phyloP scores from a whole-genome alignment of 2,329 filamentous ascomycete genomes.

The Xylariomycetidae sp. region DNA sequence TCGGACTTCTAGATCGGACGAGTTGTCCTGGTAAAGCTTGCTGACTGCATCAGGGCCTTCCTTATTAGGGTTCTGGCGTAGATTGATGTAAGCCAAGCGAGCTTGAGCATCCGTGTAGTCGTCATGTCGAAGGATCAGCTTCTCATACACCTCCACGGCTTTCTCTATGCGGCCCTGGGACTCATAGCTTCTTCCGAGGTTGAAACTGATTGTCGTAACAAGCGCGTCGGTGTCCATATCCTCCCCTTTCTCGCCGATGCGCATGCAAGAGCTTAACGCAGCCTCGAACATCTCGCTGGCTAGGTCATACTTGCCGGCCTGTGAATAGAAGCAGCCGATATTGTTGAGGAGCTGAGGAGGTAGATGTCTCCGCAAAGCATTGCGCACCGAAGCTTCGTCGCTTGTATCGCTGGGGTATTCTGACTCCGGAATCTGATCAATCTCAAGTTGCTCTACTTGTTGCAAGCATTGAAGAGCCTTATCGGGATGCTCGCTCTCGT shows the following conservation, averaged over 20 bases:
- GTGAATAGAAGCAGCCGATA: conserved; percentile 92
- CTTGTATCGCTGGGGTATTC: conserved; percentile 58
- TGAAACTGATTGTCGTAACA: conserved; percentile 95
- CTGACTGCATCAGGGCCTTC: conserved; percentile 83
- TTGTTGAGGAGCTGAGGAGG: conserved; percentile 94
- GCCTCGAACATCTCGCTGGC: conserved; percentile 88
- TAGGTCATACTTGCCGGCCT: conserved; percentile 73
- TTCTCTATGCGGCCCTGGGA: conserved; percentile 74
- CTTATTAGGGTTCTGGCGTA: conserved; percentile 74
- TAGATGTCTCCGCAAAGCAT: conserved; percentile 67
- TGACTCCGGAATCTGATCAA: conserved; percentile 70
- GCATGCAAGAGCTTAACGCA: conserved; percentile 83
- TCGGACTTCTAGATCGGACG: conserved; percentile 83
- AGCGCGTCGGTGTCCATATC: conserved; percentile 83
- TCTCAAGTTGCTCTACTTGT: conserved; percentile 86
- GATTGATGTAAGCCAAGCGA: conserved; percentile 82
- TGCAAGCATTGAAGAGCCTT: conserved; percentile 88
- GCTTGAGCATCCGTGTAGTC: conserved; percentile 92
- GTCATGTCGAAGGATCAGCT: conserved; percentile 74
- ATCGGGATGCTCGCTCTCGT: conserved; percentile 80
- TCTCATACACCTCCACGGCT: conserved; percentile 84
- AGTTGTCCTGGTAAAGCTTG: conserved; percentile 79
- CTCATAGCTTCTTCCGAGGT: conserved; percentile 90
- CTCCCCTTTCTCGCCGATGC: conserved; percentile 70
- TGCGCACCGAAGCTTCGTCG: conserved; percentile 57